Base-by-base conservation (phyloP, 805 yeast genomes). In the Naumovozyma dairenensis region DNA sequence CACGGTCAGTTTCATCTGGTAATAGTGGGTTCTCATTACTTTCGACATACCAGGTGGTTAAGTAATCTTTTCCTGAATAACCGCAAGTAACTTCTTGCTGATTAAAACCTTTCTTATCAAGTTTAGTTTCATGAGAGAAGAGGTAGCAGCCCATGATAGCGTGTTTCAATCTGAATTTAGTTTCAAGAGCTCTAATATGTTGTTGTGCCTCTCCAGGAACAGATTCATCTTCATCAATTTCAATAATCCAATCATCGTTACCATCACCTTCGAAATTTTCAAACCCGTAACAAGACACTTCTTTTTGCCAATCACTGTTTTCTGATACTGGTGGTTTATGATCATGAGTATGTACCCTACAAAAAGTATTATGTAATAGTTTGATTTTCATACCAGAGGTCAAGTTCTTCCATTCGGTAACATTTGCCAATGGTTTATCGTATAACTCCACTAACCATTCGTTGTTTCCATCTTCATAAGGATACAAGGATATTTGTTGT, bases 51-150 rank as follows among this genome's bases (percentile, higher is more conserved):
- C 89, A 82, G 43, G 72, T 63, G 26, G 78, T 65, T 48, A 77
- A 67, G 15, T 69, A 64, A 39, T 72, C 62, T 34, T 68, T 65
- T 57, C 89, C 92, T 46, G 76, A 80, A 18, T 70, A 58, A 25
- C 93, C 86, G 62, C 87, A 71, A 4, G 89, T 74, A 33, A 82
- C 92, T 63, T 82, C 94, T 57, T 79, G 87, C 59, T 82, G 94
- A 41, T 76, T 80, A 45, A 74, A 79, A 2, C 81, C 93, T 84
- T 87, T 79, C 33, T 71, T 72, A 42, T 92, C 92, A 50, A 82
- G 66, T 53, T 77, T 79, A 8, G 70, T 72, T 36, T 71, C 77
- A 45, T 75, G 80, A 16, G 92, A 77, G 56, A 80, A 82, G 48
- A 82, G 62, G 51, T 75, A 76, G 60, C 84, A 71, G 37, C 87